These are phyloP conservation scores for Trametes versicolor DNA, from an alignment of 1,284 basidiomycete species.

Conservation along the genomic window DNA sequence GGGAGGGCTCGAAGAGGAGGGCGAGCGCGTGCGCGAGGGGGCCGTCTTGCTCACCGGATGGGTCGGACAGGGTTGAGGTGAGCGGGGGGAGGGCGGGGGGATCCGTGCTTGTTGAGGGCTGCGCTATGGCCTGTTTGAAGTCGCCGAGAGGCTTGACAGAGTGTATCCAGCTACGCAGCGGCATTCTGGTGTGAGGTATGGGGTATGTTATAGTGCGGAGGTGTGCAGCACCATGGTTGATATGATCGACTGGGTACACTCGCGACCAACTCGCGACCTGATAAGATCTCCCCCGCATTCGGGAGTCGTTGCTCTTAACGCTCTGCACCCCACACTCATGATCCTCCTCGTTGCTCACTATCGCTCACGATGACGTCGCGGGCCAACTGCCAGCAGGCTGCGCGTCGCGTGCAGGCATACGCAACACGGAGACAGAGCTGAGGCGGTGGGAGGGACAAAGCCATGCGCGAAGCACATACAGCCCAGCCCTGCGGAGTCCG, in stretches of 20 bases:
- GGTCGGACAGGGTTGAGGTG: conserved; percentile 43
- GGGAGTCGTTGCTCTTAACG: not conserved
- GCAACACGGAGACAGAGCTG: not conserved
- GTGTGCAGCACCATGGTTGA: not conserved
- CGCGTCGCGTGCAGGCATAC: not conserved
- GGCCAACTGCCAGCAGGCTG: not conserved
- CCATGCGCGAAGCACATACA: conserved; percentile 15
- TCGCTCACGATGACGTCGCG: not conserved
- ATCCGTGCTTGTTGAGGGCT: conserved; percentile 4
- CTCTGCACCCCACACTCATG: not conserved
- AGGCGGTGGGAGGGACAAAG: conserved; percentile 5
- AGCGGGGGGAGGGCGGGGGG: conserved; percentile 52
- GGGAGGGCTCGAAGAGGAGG: conserved; percentile 77
- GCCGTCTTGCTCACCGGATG: conserved; percentile 26
- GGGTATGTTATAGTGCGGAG: not conserved
- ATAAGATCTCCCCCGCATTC: conserved; percentile 19
- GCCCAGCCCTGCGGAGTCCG: conserved; percentile 21
- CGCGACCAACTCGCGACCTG: not conserved
- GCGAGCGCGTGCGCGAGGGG: conserved; percentile 56
- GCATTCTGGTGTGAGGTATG: conserved; percentile 4
- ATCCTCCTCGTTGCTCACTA: not conserved
- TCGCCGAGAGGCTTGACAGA: conserved; percentile 31
- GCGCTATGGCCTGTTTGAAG: conserved; percentile 8
- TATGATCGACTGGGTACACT: not conserved
- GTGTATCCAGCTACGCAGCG: conserved; percentile 36